Evolutionary conservation across 228 moss, liverwort and hornwort species (phyloP), one percentile per base, ranked within the genome.

Genomic region (Sphagnum fallax): DNA sequence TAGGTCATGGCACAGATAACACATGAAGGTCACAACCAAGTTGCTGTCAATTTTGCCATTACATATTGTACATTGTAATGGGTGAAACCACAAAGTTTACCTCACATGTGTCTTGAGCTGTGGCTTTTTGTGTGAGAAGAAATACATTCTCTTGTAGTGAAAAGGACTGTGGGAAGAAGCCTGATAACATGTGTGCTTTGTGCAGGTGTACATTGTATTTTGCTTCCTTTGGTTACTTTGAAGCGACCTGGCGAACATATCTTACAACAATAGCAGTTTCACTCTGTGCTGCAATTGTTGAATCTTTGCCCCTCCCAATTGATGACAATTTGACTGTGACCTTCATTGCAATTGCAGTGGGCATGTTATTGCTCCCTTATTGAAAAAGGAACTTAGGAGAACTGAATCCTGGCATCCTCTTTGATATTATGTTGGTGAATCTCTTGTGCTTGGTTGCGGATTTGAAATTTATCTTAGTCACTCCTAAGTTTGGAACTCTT

Each of bases 301-400:
- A 95, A 57, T 92, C 92, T 72, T 71, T 90, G 72, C 92, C 95
- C 16, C 75, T 95, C 68, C 80, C 70, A 5, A 53, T 89, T 61
- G 92, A 95, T 60, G 95, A 95, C 70, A 95, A 95, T 76, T 78
- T 92, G 11, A 89, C 89, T 62, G 92, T 95, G n/a, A 87, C 95
- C 14, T 72, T 89, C 49, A 71, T 85, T 47, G 87, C 90, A 48
- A 77, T 87, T 70, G 82, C 68, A 72, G 70, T 83, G 66, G 95
- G 95, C 52, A 81, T 85, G 80, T 69, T 90, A 18, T 50, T 90
- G 65, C 67, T 92, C 14, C 88, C 88, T 65, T 69, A 65, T 52
- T 89, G 67, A 86, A 18, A 32, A 32, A 32, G 32, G 32, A 32
- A 32, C 32, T 32, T 32, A 32, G 32, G 32, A 32, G 32, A 32